Evolutionary conservation across 2,329 filamentous ascomycete genomes (phyloP), one percentile per base, ranked within the genome.

Genomic region (Coniochaeta sp.): DNA sequence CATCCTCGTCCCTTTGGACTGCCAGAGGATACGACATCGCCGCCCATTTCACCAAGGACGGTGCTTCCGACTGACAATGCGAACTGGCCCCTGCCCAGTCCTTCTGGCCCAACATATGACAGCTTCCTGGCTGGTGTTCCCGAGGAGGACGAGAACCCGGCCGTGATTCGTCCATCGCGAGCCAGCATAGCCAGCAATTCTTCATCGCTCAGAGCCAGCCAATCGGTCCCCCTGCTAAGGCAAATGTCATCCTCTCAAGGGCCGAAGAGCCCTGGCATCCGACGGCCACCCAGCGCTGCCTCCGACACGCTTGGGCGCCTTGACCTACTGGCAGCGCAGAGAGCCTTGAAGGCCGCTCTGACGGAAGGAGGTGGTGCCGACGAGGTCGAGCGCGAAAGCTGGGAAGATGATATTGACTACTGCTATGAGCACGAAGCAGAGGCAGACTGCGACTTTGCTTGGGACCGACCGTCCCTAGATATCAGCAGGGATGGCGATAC

Each of bases 321-420:
- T 33, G 73, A 75, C 46, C 51, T 71, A n/a, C 57, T 67, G 26
- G 67, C 66, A 14, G 60, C 62, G 6, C 71, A 70, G 52, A 65
- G 62, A 12, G 62, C 64, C 7, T 54, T 68, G 31, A 63, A 59
- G 47, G 60, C 62, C 18, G 59, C 55, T 8, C 40, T 58, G 28
- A 53, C 57, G 3, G 63, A 65, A 6, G 57, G 59, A 12, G 55
- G 56, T 7, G 57, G 56, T 13, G 59, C 60, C n/a, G 66, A 70
- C 3, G 51, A 55, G 3, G 55, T 67, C n/a, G 58, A 63, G 20
- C 66, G 67, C 7, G 74, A 76, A 58, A 83, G 71, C 57, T 87
- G 83, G 83, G 83, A 87, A 59, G 82, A 85, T 50, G 82, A 82
- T 55, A 86, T 87, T 55, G 83, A 87, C 61, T 87, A 85, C 64